phyloP scores from a whole-genome alignment of 805 yeast genomes.

The Candida xyloterini region DNA sequence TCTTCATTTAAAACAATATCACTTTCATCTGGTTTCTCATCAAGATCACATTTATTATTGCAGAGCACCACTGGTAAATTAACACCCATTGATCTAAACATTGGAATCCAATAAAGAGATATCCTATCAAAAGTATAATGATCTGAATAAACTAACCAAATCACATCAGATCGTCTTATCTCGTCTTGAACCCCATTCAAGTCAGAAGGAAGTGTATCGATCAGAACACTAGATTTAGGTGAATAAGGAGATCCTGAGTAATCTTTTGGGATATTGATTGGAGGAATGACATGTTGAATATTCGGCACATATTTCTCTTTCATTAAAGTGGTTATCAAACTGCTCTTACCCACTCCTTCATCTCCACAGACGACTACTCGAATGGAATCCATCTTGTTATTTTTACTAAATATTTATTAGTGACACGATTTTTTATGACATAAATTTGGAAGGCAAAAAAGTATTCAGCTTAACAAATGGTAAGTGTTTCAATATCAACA shows the following conservation, averaged over 20 bases:
- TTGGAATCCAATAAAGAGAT: conserved; percentile 91
- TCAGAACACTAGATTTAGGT: conserved; percentile 63
- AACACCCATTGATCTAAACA: conserved; percentile 88
- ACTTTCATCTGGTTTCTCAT: conserved; percentile 37
- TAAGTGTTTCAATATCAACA: conserved; percentile 1
- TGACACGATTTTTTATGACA: conserved; percentile 11
- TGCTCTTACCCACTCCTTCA: conserved; percentile 83
- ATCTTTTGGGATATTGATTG: conserved; percentile 77
- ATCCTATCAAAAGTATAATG: conserved; percentile 93
- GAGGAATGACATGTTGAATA: conserved; percentile 76
- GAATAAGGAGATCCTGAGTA: conserved; percentile 57
- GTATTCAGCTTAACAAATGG: conserved; percentile 9
- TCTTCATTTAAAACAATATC: conserved; percentile 64
- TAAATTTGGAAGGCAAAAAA: conserved; percentile 15
- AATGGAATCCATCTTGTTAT: conserved; percentile 45
- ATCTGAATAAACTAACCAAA: conserved; percentile 92
- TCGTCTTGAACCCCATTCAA: conserved; percentile 60
- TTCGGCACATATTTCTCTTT: conserved; percentile 79
- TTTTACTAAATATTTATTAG: conserved; percentile 2
- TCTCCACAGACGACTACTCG: conserved; percentile 93
- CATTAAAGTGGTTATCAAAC: conserved; percentile 73
- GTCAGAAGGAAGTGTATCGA: conserved; percentile 79
- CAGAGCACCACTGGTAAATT: conserved; percentile 90
- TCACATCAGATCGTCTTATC: conserved; percentile 81
- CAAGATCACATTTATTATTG: conserved; percentile 54